Conservation (phyloP, 177 flowering plant species). For the Tripterygium wilfordii region DNA sequence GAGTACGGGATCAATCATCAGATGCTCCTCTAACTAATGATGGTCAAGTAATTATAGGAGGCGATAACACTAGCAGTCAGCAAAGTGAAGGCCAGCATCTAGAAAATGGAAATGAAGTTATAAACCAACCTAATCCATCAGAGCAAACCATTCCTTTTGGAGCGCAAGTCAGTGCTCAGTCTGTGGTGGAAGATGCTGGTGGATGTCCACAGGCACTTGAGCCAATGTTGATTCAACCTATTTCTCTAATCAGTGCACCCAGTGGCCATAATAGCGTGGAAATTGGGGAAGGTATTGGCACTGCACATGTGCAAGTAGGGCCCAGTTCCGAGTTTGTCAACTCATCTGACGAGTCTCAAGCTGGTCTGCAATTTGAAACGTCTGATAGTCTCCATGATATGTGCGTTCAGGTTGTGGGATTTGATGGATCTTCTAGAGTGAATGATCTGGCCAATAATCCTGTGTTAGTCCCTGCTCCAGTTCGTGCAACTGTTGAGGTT, state of each 20-base stretch:
- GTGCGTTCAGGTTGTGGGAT: no score
- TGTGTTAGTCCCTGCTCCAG: slow-evolving; percentile 23
- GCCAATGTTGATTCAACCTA: slow-evolving; percentile 24
- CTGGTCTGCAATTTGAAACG: slow-evolving; percentile 13
- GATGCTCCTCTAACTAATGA: slow-evolving; percentile 28
- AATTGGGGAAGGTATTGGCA: slow-evolving; percentile 37
- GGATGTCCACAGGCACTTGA: slow-evolving; percentile 26
- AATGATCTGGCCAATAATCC: slow-evolving; percentile 34
- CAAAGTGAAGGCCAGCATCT: slow-evolving; percentile 32
- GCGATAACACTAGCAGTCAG: slow-evolving; percentile 24
- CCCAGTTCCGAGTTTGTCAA: slow-evolving; percentile 23
- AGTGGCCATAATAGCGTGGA: slow-evolving; percentile 52
- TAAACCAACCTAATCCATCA: slow-evolving; percentile 19
- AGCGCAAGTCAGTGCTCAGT: slow-evolving; percentile 25
- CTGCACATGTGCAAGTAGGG: slow-evolving; percentile 23
- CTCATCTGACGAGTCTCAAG: slow-evolving; percentile 17
- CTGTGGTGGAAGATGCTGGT: slow-evolving; percentile 27
- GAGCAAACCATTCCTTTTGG: slow-evolving; percentile 22
- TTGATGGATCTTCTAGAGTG: slow-evolving; percentile 26
- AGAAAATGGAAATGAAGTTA: slow-evolving; percentile 21
- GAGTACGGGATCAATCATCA: slow-evolving; percentile 32
- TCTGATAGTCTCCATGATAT: slow-evolving; percentile 19
- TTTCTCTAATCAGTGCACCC: slow-evolving; percentile 16
- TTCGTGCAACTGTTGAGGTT: slow-evolving; percentile 44
- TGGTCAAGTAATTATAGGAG: slow-evolving; percentile 27